Evolutionary conservation across 805 yeast species (phyloP).

Genomic region (Ogataea polymorpha): DNA sequence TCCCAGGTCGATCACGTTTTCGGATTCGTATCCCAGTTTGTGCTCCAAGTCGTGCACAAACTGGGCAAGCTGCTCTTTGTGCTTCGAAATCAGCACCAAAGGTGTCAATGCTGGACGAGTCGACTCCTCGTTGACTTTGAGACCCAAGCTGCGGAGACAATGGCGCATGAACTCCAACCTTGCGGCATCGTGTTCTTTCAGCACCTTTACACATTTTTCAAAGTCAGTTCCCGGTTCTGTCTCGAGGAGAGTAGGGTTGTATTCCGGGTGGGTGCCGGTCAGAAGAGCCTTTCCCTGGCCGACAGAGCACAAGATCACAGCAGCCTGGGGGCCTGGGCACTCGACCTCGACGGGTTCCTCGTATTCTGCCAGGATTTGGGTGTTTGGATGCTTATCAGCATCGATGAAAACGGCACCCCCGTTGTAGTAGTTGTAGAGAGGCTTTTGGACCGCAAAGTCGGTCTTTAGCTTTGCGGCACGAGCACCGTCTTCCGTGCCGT

Average conservation of each 20-base stretch:
- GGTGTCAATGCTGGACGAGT: constrained; percentile 70
- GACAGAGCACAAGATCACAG: constrained; percentile 62
- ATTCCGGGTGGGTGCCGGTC: constrained; percentile 91
- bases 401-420: constrained; percentile 90
- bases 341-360: constrained; percentile 51
- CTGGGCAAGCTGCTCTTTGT: constrained; percentile 28
- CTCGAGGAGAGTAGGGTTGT: constrained; percentile 51
- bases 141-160: constrained; percentile 57
- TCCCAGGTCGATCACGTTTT: constrained; percentile 46
- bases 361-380: constrained; percentile 73
- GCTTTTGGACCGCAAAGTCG: constrained; percentile 33
- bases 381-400: constrained; percentile 57
- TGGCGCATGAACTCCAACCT: constrained; percentile 57
- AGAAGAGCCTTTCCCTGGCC: constrained; percentile 78
- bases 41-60: constrained; percentile 34
- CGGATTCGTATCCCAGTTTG: constrained; percentile 36
- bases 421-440: constrained; percentile 56
- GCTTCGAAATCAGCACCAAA: constrained; percentile 47
- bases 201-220: constrained; percentile 35
- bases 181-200: constrained; percentile 42
- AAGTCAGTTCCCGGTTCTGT: constrained; percentile 27
- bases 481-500: constrained; percentile 76
- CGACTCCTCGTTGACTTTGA: constrained; percentile 59
- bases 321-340: constrained; percentile 47
- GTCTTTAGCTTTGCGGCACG: constrained; percentile 46